Percentiles rank a stretch among this genome's conserved stretches.
These are phyloP conservation scores for Infundibulicybe gibba DNA, from an alignment of 768 basidiomycete species.

Conservation along the genomic window DNA sequence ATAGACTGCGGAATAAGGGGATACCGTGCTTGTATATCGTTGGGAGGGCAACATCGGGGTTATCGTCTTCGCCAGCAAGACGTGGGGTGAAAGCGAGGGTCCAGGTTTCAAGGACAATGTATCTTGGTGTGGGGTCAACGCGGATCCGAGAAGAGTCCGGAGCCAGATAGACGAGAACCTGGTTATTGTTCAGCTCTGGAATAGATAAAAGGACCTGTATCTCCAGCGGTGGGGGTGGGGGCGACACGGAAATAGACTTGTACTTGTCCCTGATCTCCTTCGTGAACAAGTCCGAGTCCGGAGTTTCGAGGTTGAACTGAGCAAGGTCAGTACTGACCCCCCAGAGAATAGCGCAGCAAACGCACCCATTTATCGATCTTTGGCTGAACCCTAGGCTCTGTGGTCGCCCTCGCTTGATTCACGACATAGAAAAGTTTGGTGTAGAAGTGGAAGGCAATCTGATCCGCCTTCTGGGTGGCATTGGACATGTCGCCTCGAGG, in stretches of 20 bases:
- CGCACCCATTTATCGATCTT: constrained; percentile 84
- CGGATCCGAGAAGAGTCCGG: constrained; percentile 58
- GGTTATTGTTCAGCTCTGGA: constrained; percentile 65
- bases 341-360: constrained; percentile 7
- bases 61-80: constrained; percentile 16
- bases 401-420: constrained; percentile 67
- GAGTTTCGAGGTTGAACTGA: constrained; percentile 84
- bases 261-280: constrained; percentile 59
- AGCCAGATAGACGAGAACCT: constrained; percentile 66
- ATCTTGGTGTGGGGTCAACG: constrained; percentile 65
- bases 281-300: constrained; percentile 66
- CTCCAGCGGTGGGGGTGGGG: constrained; percentile 47
- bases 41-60: constrained; percentile 56
- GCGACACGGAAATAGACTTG: constrained; percentile 48
- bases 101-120: constrained; percentile 75
- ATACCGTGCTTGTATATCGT: constrained; percentile 87
- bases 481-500: constrained; percentile 28
- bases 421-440: constrained; percentile 78
- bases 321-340: neutral
- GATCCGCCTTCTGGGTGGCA: constrained; percentile 67
- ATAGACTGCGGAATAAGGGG: constrained; percentile 75
- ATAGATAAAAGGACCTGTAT: constrained; percentile 69
- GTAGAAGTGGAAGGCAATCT: constrained; percentile 82
- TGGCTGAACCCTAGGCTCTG: constrained; percentile 32
- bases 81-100: constrained; percentile 41